These are phyloP conservation scores for Magnolia officinalis DNA, from an alignment of 164 flowering plant genomes.

Conservation along the genomic window DNA sequence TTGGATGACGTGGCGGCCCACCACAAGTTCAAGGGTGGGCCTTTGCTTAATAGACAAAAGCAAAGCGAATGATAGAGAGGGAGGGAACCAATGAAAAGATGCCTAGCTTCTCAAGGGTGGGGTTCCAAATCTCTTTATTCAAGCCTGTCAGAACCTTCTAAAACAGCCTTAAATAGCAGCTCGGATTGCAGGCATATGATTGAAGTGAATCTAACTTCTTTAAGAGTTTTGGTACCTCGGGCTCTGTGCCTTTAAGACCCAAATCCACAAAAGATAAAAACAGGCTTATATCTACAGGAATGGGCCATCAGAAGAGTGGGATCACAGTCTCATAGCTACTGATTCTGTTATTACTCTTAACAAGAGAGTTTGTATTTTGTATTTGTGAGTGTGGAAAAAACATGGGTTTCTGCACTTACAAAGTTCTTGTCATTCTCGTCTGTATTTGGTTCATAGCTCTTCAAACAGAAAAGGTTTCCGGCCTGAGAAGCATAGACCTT, in stretches of 20 bases:
- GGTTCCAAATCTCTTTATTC: slow-evolving; percentile 55
- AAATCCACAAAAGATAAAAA: slow-evolving; percentile 32
- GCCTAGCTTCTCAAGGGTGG: slow-evolving; percentile 71
- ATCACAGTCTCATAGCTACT: slow-evolving; percentile 20
- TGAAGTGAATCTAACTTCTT: slow-evolving; percentile 58
- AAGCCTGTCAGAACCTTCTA: slow-evolving; percentile 61
- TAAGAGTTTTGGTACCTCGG: slow-evolving; percentile 31
- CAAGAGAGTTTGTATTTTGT: slow-evolving; percentile 18
- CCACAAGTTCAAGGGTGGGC: slow-evolving; percentile 23
- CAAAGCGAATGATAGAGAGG: slow-evolving; percentile 35
- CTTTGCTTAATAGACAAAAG: slow-evolving; percentile 46
- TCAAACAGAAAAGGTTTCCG: slow-evolving; percentile 41
- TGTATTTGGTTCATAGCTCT: slow-evolving; percentile 36
- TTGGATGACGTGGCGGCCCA: slow-evolving; percentile 31
- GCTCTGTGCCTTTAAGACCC: slow-evolving; percentile 43
- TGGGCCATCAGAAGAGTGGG: slow-evolving; percentile 17
- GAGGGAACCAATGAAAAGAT: slow-evolving; percentile 50
- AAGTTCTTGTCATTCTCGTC: slow-evolving; percentile 30
- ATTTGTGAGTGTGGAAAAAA: slow-evolving; percentile 12
- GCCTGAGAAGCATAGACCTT: slow-evolving; percentile 37
- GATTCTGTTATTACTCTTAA: slow-evolving; percentile 18
- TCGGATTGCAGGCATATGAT: slow-evolving; percentile 57
- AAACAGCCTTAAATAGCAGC: slow-evolving; percentile 62
- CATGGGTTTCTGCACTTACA: slow-evolving; percentile 39
- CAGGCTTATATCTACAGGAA: slow-evolving; percentile 32